These are phyloP conservation scores for Pleurotus pulmonarius DNA, from an alignment of 768 basidiomycete genomes.

Conservation along the genomic window DNA sequence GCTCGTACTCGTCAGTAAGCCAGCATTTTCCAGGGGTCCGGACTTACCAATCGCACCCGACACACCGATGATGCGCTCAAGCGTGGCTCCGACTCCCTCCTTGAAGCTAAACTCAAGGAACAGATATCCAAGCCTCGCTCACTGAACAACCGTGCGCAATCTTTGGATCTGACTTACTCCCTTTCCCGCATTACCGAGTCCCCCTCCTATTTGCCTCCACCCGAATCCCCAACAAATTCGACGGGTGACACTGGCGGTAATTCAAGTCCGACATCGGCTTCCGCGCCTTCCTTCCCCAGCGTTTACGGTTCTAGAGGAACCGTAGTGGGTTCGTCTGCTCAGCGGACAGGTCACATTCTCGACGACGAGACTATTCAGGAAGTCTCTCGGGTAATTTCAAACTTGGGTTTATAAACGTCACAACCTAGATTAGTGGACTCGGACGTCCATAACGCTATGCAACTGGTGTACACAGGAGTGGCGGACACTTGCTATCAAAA, in stretches of 20 bases:
- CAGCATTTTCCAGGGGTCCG: conserved; percentile 48
- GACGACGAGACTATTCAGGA: conserved; percentile 66
- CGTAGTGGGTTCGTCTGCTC: conserved; percentile 40
- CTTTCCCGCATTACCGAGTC: conserved; percentile 79
- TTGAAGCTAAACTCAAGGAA: conserved; percentile 82
- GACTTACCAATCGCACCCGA: conserved; percentile 62
- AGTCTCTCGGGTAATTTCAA: conserved; percentile 75
- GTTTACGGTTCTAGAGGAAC: conserved; percentile 61
- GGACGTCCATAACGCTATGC: background rate
- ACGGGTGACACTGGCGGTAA: conserved; percentile 71
- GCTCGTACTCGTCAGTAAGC: conserved; percentile 12
- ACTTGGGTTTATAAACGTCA: conserved; percentile 54
- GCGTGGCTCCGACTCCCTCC: conserved; percentile 78
- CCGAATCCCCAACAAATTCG: conserved; percentile 80
- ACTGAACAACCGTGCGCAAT: conserved; percentile 83
- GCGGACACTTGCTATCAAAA: conserved; percentile 17
- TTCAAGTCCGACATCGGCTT: conserved; percentile 75
- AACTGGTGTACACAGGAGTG: conserved; percentile 10
- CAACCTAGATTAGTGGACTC: background rate
- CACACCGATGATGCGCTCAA: conserved; percentile 75
- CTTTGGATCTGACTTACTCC: conserved; percentile 82
- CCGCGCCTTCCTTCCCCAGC: conserved; percentile 80
- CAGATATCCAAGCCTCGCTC: conserved; percentile 75
- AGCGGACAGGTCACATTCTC: conserved; percentile 34
- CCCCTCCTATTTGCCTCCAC: conserved; percentile 53